Percentiles rank a stretch among this genome's conserved stretches.
These are phyloP conservation scores for Plasmodium blacklocki DNA, from an alignment of 169 alveolate genomes.

Conservation along the genomic window DNA sequence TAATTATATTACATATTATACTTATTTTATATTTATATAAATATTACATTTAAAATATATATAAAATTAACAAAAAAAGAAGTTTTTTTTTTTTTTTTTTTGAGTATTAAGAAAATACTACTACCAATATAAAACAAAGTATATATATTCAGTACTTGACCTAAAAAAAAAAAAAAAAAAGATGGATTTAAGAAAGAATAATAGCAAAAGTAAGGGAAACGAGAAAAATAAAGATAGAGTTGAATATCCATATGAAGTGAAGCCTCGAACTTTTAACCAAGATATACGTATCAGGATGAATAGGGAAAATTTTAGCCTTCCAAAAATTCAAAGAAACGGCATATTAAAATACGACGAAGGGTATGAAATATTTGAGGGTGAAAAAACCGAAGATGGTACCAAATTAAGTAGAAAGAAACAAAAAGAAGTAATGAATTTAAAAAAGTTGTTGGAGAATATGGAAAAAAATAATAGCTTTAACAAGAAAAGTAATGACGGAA, in stretches of 20 bases:
- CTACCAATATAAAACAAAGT: background rate
- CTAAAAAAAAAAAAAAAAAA: background rate
- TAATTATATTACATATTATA: no score
- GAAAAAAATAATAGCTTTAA: background rate
- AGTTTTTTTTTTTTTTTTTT: no score
- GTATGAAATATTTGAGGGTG: background rate
- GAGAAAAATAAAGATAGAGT: background rate
- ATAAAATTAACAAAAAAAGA: background rate
- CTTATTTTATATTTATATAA: no score
- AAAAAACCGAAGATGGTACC: background rate
- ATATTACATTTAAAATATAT: background rate
- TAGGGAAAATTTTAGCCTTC: slow-evolving; percentile 40
- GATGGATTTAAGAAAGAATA: slow-evolving; percentile 7
- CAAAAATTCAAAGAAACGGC: slow-evolving; percentile 53
- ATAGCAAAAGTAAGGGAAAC: background rate
- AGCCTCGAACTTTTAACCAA: slow-evolving; percentile 22
- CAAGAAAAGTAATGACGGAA: background rate
- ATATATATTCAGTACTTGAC: background rate
- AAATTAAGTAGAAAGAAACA: slow-evolving; percentile 22
- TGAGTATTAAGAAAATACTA: background rate
- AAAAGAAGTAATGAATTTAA: slow-evolving; percentile 29
- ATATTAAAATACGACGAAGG: slow-evolving; percentile 33
- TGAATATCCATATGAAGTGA: background rate
- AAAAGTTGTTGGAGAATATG: slow-evolving; percentile 29
- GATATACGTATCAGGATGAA: slow-evolving; percentile 12